A percentile compares a stretch with the other conserved stretches of the same genome.
Evolutionary conservation across 352 stramenopile species (phyloP).

Genomic region (Phytophthora sansomeana): DNA sequence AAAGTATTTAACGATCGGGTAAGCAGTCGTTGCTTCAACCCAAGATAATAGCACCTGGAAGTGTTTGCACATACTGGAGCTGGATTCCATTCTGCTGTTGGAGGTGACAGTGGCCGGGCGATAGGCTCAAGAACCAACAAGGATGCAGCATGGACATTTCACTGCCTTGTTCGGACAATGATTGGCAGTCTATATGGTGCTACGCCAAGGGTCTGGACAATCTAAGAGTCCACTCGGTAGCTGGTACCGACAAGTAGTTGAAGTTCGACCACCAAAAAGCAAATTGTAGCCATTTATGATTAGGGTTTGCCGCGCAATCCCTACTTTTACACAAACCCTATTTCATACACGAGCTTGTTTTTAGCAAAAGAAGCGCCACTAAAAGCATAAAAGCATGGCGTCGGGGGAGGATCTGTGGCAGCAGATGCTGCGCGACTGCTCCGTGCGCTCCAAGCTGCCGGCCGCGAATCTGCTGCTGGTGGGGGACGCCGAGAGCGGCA

Average conservation of each 20-base stretch:
- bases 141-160: not conserved
- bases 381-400: conserved; percentile 3
- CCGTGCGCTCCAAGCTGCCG: conserved; percentile 78
- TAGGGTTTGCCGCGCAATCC: no score
- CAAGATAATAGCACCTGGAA: not conserved
- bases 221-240: no score
- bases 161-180: no score
- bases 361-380: no score
- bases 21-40: not conserved
- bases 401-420: conserved; percentile 73
- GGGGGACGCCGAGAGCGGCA: conserved; percentile 78
- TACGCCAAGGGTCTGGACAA: no score
- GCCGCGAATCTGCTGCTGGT: conserved; percentile 73
- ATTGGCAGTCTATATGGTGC: no score
- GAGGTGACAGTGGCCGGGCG: not conserved
- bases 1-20: conserved; percentile 79
- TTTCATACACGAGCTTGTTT: no score
- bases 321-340: no score
- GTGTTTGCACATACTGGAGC: not conserved
- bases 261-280: not conserved
- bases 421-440: conserved; percentile 85
- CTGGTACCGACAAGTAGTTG: no score
- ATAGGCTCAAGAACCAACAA: not conserved
- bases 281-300: no score
- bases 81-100: not conserved